phyloP scores from a whole-genome alignment of 2,329 filamentous ascomycete genomes.

The Salinomyces thailandicus region DNA sequence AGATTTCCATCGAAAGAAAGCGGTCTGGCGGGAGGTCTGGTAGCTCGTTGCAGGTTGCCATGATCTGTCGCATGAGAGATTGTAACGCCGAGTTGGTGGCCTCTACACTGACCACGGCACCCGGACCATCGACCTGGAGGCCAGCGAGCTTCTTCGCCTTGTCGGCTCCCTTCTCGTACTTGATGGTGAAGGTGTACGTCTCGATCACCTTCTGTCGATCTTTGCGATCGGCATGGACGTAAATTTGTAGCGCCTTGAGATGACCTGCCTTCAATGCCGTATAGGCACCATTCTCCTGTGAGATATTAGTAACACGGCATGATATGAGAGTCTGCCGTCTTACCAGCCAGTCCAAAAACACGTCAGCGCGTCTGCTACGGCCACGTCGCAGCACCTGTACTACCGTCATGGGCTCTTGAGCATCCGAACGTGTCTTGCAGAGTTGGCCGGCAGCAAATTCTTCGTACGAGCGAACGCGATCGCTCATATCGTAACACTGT shows the following conservation, averaged over 20 bases:
- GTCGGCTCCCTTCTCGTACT: slow-evolving; percentile 23
- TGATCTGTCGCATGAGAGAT: slow-evolving; percentile 33
- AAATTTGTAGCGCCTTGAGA: slow-evolving; percentile 38
- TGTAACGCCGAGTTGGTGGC: slow-evolving; percentile 34
- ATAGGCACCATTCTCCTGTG: slow-evolving; percentile 41
- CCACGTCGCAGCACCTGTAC: slow-evolving; percentile 33
- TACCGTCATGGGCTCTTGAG: slow-evolving; percentile 4
- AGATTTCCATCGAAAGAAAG: slow-evolving; percentile 35
- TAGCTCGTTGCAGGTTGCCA: slow-evolving; percentile 28
- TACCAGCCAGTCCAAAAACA: slow-evolving; percentile 40
- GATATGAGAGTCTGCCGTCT: too few species aligned
- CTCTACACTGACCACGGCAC: slow-evolving; percentile 27
- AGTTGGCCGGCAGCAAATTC: slow-evolving; percentile 22
- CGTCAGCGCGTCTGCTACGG: slow-evolving; percentile 32
- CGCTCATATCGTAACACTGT: slow-evolving; percentile 17
- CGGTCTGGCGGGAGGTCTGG: slow-evolving; percentile 35
- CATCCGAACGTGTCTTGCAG: not conserved
- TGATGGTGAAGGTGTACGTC: slow-evolving; percentile 41
- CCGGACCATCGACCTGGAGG: slow-evolving; percentile 22
- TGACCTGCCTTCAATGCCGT: slow-evolving; percentile 33
- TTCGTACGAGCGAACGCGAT: slow-evolving; percentile 20
- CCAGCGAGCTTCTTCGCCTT: slow-evolving; percentile 12
- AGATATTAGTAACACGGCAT: slow-evolving; percentile 16
- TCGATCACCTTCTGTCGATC: slow-evolving; percentile 32
- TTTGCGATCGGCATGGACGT: slow-evolving; percentile 32